These are phyloP conservation scores for Aspergillus latus DNA, from an alignment of 2,329 filamentous ascomycete genomes.

Conservation along the genomic window DNA sequence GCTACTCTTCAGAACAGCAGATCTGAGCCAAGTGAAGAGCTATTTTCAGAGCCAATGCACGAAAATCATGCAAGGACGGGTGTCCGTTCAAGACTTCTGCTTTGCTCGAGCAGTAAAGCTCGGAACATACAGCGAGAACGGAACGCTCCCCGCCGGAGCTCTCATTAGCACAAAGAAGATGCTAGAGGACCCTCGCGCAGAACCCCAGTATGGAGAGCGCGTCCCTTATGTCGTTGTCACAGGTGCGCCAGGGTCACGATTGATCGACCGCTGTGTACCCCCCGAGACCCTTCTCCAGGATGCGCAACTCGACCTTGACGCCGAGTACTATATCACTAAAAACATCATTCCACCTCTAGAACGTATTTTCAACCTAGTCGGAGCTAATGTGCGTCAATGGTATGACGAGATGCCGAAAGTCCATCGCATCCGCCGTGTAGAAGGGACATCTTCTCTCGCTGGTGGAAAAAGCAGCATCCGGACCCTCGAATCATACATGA, in stretches of 20 bases:
- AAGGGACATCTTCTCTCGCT: constrained; percentile 34
- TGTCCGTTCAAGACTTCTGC: constrained; percentile 93
- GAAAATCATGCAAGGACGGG: constrained; percentile 85
- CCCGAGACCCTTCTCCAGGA: constrained; percentile 79
- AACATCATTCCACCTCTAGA: constrained; percentile 94
- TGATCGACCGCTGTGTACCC: constrained; percentile 86
- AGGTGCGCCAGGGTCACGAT: constrained; percentile 78
- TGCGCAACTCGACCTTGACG: constrained; percentile 77
- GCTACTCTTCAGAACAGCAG: constrained; percentile 83
- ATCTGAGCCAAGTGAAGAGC: constrained; percentile 81
- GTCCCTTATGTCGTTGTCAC: constrained; percentile 92
- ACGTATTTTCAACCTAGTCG: constrained; percentile 93
- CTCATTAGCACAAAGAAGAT: constrained; percentile 83
- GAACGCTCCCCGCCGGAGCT: constrained; percentile 79
- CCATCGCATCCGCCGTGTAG: constrained; percentile 69
- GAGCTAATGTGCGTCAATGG: constrained; percentile 86
- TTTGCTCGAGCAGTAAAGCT: constrained; percentile 91
- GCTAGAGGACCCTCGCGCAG: constrained; percentile 79
- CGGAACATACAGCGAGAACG: constrained; percentile 81
- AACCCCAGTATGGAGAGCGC: constrained; percentile 92
- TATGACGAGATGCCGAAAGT: constrained; percentile 96
- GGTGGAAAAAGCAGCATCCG: constrained; percentile 52
- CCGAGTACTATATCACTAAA: constrained; percentile 96
- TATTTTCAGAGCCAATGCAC: constrained; percentile 89
- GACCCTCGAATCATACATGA: constrained; percentile 95